Percentiles rank a stretch among this genome's conserved stretches.
Evolutionary conservation across 2,329 filamentous ascomycete species (phyloP).

Genomic region (Penicillium frequentans): DNA sequence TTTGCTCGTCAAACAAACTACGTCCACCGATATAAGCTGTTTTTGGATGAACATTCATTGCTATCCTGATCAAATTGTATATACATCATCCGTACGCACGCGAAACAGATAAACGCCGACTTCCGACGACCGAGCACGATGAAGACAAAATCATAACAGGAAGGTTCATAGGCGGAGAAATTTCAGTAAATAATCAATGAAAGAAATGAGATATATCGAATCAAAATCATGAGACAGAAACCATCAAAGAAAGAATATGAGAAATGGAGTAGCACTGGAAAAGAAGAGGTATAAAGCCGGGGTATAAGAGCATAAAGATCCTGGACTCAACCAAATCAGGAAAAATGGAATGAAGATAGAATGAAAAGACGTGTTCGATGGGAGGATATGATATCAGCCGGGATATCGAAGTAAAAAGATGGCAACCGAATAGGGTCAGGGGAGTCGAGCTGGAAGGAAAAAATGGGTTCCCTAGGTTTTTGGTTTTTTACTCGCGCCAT

Average conservation of each 20-base stretch:
- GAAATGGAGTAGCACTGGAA: slow-evolving; percentile 1
- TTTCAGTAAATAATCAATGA: slow-evolving; percentile 4
- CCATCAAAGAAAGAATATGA: slow-evolving; percentile 5
- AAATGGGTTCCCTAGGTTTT: slow-evolving; percentile 29
- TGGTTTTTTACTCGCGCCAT: slow-evolving; percentile 39
- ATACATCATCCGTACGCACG: slow-evolving; percentile 13
- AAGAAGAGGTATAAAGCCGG: slow-evolving; percentile 15
- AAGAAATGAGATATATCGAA: slow-evolving; percentile 1
- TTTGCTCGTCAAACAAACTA: too few species aligned
- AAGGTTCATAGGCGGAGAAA: slow-evolving; percentile 12
- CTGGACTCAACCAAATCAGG: slow-evolving; percentile 16
- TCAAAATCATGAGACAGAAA: background rate
- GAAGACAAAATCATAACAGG: background rate
- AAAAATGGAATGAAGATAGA: slow-evolving; percentile 5
- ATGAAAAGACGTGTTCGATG: background rate
- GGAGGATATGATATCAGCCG: background rate
- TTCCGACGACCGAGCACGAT: slow-evolving; percentile 1
- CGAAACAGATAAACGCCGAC: slow-evolving; percentile 14
- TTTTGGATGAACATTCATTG: slow-evolving; percentile 5
- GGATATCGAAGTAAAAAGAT: background rate
- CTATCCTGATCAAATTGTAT: slow-evolving; percentile 14
- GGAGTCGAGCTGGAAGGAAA: background rate
- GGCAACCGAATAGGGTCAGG: background rate
- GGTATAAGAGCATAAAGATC: slow-evolving; percentile 23
- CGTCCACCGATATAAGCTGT: too few species aligned